Conservation (phyloP, 2,329 filamentous ascomycete genomes). For the Huntiella abstrusa region DNA sequence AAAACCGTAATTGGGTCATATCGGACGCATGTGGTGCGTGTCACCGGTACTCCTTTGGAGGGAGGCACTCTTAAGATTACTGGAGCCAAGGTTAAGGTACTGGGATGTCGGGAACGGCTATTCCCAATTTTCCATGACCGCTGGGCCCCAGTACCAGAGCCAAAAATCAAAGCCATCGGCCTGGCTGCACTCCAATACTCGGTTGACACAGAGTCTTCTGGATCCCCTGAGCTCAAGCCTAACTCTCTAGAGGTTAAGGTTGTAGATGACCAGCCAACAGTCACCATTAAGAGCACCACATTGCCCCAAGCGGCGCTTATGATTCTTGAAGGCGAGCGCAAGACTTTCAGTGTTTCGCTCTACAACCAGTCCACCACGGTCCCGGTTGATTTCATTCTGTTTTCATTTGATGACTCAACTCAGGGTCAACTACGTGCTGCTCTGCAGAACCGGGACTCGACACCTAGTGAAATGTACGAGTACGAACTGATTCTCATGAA, state of each 20-base stretch:
- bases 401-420: constrained; percentile 80
- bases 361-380: constrained; percentile 55
- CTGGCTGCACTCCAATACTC: constrained; percentile 35
- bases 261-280: constrained; percentile 58
- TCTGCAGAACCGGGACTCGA: constrained; percentile 56
- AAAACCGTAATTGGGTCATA: constrained; percentile 60
- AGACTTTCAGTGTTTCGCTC: constrained; percentile 58
- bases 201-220: constrained; percentile 21
- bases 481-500: constrained; percentile 62
- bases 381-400: constrained; percentile 64
- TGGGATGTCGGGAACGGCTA: constrained; percentile 59
- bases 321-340: constrained; percentile 78
- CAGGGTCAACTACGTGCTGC: constrained; percentile 58
- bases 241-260: constrained; percentile 48
- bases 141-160: constrained; percentile 51
- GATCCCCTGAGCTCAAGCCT: constrained; percentile 25
- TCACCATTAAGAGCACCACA: constrained; percentile 57
- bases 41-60: constrained; percentile 47
- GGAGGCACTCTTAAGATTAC: constrained; percentile 54
- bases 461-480: constrained; percentile 66
- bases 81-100: constrained; percentile 62
- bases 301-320: constrained; percentile 73
- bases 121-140: constrained; percentile 69
- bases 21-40: constrained; percentile 57
- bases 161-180: constrained; percentile 62